Base-by-base conservation (phyloP, 768 basidiomycete genomes). In the Suillus subluteus region DNA sequence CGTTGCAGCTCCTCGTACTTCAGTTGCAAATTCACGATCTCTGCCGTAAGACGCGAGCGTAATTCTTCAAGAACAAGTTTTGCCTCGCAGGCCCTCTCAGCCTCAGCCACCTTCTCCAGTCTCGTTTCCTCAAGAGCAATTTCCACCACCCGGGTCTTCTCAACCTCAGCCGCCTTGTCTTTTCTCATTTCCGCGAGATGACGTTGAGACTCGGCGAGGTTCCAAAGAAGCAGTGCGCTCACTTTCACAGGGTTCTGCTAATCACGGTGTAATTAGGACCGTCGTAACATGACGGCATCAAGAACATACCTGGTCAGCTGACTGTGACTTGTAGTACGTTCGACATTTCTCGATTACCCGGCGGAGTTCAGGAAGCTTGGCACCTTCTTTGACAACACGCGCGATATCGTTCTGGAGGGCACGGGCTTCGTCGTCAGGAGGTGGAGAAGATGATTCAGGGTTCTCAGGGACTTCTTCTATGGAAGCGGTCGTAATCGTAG, bases 361-460 rank as follows among this genome's bases (percentile, higher is more conserved):
- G 32, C 84, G 83, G 46, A 87, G 77, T 56, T 80, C 77, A 30
- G 81, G 70, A 72, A 88, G 83, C 5, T 86, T 82, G 0, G 82
- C 86, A 2, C 90, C 90, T 65, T 82, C 80, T 63, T 84, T 83
- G 52, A 87, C 83, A 63, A 91, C 81, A 21, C 78, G 79, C 23
- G 82, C 80, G 65, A 91, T 84, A 30, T 82, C 80, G 62, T 83
- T 78, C 62, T 87, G 85, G 7, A 91, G 78, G n/a, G 80, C 77
- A 35, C 83, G 83, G 12, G 87, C 84, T 66, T 82, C 81, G 64
- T 79, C 74, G 65, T 82, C 81, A 38, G 79, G 76, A 63, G 66
- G 67, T 59, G 69, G 68, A 6, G 66, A 61, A 61, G 37, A 63
- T 48, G 59, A 66, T 12, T 80, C 78, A 6, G 78, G 35, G 13